Percentiles rank a stretch among this genome's conserved stretches.
These are phyloP conservation scores for Monoraphidium neglectum DNA, from an alignment of 139 green algal genomes.

Conservation along the genomic window DNA sequence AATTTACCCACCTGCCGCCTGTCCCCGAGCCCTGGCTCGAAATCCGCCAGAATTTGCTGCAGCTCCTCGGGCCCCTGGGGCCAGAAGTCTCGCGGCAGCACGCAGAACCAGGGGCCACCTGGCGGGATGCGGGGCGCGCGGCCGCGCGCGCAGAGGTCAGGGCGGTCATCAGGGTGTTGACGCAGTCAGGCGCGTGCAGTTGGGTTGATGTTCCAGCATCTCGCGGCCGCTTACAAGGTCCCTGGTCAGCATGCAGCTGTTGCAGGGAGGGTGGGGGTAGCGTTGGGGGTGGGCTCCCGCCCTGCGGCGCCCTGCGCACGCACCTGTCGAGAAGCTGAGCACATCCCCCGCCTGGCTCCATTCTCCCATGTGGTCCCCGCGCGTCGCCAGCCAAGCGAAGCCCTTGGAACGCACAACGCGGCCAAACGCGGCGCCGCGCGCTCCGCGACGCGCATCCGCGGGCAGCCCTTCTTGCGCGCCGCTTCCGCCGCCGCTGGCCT, in stretches of 20 bases:
- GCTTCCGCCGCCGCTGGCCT: constrained; percentile 10
- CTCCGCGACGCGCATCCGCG: not conserved
- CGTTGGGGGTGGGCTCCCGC: too few species aligned
- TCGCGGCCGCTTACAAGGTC: too few species aligned
- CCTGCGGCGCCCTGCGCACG: too few species aligned
- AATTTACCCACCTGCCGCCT: too few species aligned
- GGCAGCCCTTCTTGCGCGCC: not conserved
- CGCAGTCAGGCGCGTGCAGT: too few species aligned
- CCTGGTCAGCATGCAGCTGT: too few species aligned
- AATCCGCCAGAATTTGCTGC: constrained; percentile 44
- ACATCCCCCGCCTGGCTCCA: constrained; percentile 71
- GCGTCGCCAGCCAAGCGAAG: constrained; percentile 68
- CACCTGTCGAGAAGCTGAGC: constrained; percentile 59
- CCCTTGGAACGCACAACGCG: constrained; percentile 76
- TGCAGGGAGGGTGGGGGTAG: too few species aligned
- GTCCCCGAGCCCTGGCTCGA: constrained; percentile 27
- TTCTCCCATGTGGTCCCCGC: constrained; percentile 61
- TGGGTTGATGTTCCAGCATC: too few species aligned
- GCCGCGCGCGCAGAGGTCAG: too few species aligned
- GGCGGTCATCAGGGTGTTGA: too few species aligned
- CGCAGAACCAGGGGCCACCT: constrained; percentile 67
- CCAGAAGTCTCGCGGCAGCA: constrained; percentile 6
- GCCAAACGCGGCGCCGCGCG: constrained; percentile 32
- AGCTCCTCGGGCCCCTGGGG: constrained; percentile 8
- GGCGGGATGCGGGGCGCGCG: not conserved